Evolutionary conservation across 257 asterid genomes (phyloP), one percentile per base, ranked within the genome.

Genomic region (Petrea volubilis): DNA sequence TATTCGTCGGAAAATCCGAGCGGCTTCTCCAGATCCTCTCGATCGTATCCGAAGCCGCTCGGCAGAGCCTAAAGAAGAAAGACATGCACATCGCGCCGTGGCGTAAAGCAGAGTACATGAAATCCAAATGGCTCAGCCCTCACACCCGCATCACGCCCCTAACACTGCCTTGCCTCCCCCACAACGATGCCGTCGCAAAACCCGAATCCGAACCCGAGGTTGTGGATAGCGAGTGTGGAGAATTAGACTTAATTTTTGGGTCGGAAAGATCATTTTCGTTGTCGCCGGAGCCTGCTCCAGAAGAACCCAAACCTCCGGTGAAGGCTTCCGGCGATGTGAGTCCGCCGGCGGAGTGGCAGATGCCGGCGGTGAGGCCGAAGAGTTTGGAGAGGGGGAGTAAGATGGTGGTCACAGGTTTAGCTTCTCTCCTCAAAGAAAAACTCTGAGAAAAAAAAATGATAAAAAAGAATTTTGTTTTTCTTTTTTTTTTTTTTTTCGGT

Each of bases 11-110:
- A 2, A 89, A 85, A 66, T 41, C 88, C 65, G 97, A 93, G 67
- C 96, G 97, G 43, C 81, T 93, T 17, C 86, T 82, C 40, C 95
- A 86, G 73, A 88, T 93, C 28, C 74, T 93, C 3, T 77, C 87
- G 3, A 80, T 93, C 43, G 88, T 85, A 2, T 81, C 98, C 6
- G 98, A 90, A 41, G 92, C 96, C 10, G 97, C 96, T 15, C 74
- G 81, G 41, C 81, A 68, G 62, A 93, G 98, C 80, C 75, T 93
- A 29, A 93, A 87, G 88, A 93, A 88, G 91, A 93, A 93, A 74
- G 98, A 91, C 3, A 90, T 93, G 98, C 97, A 93, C 61, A 80
- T 93, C 59, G 91, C 98, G 31, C 97, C 98, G 3, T 93, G 98
- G 98, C 95, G 98, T 18, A 90, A 88, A 78, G 79, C 90, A 4